Percentiles rank a stretch among this genome's conserved stretches.
Evolutionary conservation across 208 protist species (phyloP).

Genomic region (Leishmania major): DNA sequence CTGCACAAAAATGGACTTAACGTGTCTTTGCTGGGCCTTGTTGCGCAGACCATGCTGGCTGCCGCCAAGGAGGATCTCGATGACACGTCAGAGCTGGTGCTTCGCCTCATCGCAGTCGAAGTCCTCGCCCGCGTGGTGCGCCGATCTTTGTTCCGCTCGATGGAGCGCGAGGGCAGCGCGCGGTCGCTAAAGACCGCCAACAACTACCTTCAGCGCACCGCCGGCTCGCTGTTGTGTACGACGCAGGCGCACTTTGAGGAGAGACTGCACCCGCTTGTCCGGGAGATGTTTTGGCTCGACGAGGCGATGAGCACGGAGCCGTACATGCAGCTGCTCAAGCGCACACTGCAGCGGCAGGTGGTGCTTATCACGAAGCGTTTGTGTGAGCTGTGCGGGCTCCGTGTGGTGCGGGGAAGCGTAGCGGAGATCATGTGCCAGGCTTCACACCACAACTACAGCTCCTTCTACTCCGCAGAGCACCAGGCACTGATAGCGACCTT

Average conservation of each 20-base stretch:
- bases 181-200: slow-evolving; percentile 27
- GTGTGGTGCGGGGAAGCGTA: slow-evolving; percentile 38
- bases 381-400: slow-evolving; percentile 47
- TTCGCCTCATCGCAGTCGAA: slow-evolving; percentile 42
- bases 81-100: slow-evolving; percentile 28
- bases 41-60: slow-evolving; percentile 33
- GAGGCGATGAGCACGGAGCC: slow-evolving; percentile 6
- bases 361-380: slow-evolving; percentile 43
- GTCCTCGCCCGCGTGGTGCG: slow-evolving; percentile 55
- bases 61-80: slow-evolving; percentile 38
- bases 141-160: slow-evolving; percentile 34
- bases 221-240: slow-evolving; percentile 41
- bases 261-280: slow-evolving; percentile 39
- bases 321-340: slow-evolving; percentile 20
- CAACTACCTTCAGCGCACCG: slow-evolving; percentile 44
- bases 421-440: slow-evolving; percentile 34
- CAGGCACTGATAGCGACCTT: slow-evolving; percentile 23
- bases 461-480: slow-evolving; percentile 18
- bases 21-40: slow-evolving; percentile 42
- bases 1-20: slow-evolving; percentile 49
- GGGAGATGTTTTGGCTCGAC: slow-evolving; percentile 42
- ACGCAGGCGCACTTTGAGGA: slow-evolving; percentile 32
- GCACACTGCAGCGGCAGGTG: slow-evolving; percentile 22
- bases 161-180: slow-evolving; percentile 23
- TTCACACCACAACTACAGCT: slow-evolving; percentile 47